These are phyloP conservation scores for Collybia sp. DNA, from an alignment of 768 basidiomycete genomes.

Conservation along the genomic window DNA sequence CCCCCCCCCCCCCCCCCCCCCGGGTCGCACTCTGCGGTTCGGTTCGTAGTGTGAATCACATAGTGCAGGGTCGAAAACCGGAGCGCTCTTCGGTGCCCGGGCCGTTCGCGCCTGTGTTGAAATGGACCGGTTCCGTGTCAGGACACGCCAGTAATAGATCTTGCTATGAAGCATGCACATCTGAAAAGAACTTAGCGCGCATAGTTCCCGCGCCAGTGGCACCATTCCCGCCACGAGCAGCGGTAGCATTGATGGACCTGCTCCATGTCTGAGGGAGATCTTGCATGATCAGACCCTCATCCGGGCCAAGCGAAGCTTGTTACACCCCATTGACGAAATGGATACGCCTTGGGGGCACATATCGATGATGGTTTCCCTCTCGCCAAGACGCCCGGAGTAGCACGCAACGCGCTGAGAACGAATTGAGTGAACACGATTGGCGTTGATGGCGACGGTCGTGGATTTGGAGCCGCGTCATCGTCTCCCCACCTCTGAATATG, in stretches of 20 bases:
- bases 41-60: no score
- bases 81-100: not conserved
- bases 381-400: no score
- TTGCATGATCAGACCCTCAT: conserved; percentile 10
- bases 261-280: conserved; percentile 14
- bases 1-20: no score
- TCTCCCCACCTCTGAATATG: no score
- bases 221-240: conserved; percentile 16
- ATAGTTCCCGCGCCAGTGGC: conserved; percentile 15
- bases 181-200: conserved; percentile 17
- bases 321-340: conserved; percentile 18
- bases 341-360: conserved; percentile 18
- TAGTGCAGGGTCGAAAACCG: not conserved
- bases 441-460: no score
- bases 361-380: conserved; percentile 15
- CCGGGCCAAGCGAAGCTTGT: conserved; percentile 11
- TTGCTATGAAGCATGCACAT: not conserved
- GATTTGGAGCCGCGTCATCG: no score
- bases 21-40: no score
- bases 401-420: no score
- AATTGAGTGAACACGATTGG: no score
- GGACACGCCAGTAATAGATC: no score
- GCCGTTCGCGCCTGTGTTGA: conserved; percentile 2
- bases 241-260: conserved; percentile 19
- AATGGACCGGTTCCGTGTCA: not conserved